phyloP scores from a whole-genome alignment of 345 rosid genomes.

The Rhizophora apiculata region DNA sequence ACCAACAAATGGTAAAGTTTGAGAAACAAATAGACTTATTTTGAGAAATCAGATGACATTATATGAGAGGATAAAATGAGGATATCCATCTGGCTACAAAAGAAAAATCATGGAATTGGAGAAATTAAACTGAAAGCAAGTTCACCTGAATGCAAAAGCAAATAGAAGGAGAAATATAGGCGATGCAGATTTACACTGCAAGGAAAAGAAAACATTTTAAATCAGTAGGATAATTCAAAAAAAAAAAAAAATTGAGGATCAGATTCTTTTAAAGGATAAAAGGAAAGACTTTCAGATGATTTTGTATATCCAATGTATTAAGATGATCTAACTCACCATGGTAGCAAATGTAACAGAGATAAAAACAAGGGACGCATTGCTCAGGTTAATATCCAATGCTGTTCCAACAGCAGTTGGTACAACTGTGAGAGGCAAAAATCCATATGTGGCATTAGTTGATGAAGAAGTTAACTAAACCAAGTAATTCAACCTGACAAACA shows the following conservation, averaged over 20 bases:
- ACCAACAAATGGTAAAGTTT: no score
- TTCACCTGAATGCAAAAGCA: slow-evolving; percentile 98
- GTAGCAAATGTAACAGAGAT: slow-evolving; percentile 98
- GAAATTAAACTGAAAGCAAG: slow-evolving; percentile 12
- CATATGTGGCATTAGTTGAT: slow-evolving; percentile 80
- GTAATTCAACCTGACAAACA: slow-evolving; percentile 12
- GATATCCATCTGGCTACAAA: slow-evolving; percentile 1
- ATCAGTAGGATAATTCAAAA: slow-evolving; percentile 15
- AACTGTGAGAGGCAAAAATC: slow-evolving; percentile 90
- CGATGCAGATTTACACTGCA: slow-evolving; percentile 98
- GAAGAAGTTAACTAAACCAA: slow-evolving; percentile 46
- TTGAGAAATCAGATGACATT: no score
- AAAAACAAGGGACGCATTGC: slow-evolving; percentile 96
- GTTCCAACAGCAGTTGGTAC: slow-evolving; percentile 98
- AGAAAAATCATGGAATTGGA: slow-evolving; percentile 1
- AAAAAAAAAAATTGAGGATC: slow-evolving; percentile 3
- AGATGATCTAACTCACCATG: slow-evolving; percentile 60
- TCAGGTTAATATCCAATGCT: slow-evolving; percentile 92
- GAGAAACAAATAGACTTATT: no score
- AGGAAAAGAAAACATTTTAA: slow-evolving; percentile 2
- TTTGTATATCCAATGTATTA: neutral
- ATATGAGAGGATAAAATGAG: neutral
- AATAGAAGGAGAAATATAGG: slow-evolving; percentile 96
- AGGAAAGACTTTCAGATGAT: neutral
- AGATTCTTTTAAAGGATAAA: slow-evolving; percentile 7